Base-by-base conservation (phyloP, 371 early-diverging fungal species). In the Syncephalis fuscata region DNA sequence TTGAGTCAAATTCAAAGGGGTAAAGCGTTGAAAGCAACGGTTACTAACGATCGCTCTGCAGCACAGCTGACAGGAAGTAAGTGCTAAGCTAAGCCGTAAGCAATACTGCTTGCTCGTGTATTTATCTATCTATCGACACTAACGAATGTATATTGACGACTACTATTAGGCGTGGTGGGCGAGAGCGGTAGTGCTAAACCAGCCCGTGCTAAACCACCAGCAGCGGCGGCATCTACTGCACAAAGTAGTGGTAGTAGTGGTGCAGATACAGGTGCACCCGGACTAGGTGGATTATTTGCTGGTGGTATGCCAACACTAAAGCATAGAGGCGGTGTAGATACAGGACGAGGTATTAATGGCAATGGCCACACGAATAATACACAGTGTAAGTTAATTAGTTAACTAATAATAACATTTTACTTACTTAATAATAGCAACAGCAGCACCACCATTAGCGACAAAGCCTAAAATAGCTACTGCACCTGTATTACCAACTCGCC, bases 1-100 rank as follows among this genome's bases (percentile, higher is more conserved):
- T 64, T 85, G 38, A 63, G 67, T 44, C 73, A 76, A 51, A 88
- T 88, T 57, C 77, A 87, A 51, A 67, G 76, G 48, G 89, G 89
- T 3, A 61, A 71, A 38, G 63, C 58, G 48, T 70, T 88, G 32
- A 85, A 77, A 59, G 82, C 85, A 54, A 59, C 82, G 5, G 74
- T 73, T 38, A 85, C 89, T 2, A 85, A 85, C 53, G 89, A 88
- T 64, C 66, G 85, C 27, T 80, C 81, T 39, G 63, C 69, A 1
- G 84, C 87, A 24, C 23, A 62, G 15, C 32, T 80, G 39, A 68
- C 59, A 52, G 61, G 70, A 64, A 65, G 49, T 32, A 32, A 32
- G 32, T n/a, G n/a, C n/a, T n/a, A n/a, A n/a, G n/a, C n/a, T n/a
- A n/a, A n/a, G n/a, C n/a, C n/a, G n/a, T n/a, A n/a, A n/a, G n/a